Evolutionary conservation across 805 yeast species (phyloP), one percentile per base, ranked within the genome.

Genomic region (Henningerozyma blattae): DNA sequence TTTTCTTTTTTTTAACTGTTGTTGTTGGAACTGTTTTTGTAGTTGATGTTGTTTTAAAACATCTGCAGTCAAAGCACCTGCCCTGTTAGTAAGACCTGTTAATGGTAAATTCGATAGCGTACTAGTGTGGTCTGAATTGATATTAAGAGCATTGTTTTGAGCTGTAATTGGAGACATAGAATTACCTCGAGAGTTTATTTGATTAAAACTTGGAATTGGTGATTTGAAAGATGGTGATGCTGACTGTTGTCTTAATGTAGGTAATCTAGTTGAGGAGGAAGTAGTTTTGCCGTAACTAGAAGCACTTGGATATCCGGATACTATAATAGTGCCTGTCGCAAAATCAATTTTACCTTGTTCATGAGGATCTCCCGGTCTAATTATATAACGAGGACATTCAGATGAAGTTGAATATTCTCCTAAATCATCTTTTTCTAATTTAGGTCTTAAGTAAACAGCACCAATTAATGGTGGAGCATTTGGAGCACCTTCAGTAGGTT

Each of bases 391-490:
- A 15, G 67, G 68, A 38, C 65, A 61, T 12, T 64, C 62, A 22
- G 58, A 56, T n/a, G 72, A 65, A 13, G 71, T 58, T 1, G 75
- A 63, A 45, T 76, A 76, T 56, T 79, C 85, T 36, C 86, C 94
- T 34, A 81, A 68, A 50, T 89, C 95, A 51, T 86, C 95, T 38
- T 77, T 76, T 28, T 76, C 75, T 41, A 76, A 74, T 26, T 76
- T 72, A 1, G 84, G 82, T 41, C 91, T 72, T 41, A 77, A 61
- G 56, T 83, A 89, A 5, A 91, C 95, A 19, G 84, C 91, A 18
- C 98, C 98, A 25, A 82, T 73, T 16, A 86, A 56, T 10, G 98
- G 97, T 10, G 97, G 97, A 0, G 95, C 93, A 45, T 81, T 77
- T 41, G 77, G 68, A 15, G 78, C 82, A 10, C 91, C 89, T 48